phyloP scores from a whole-genome alignment of 2,329 filamentous ascomycete species.

The Lasiodiplodia sp. region DNA sequence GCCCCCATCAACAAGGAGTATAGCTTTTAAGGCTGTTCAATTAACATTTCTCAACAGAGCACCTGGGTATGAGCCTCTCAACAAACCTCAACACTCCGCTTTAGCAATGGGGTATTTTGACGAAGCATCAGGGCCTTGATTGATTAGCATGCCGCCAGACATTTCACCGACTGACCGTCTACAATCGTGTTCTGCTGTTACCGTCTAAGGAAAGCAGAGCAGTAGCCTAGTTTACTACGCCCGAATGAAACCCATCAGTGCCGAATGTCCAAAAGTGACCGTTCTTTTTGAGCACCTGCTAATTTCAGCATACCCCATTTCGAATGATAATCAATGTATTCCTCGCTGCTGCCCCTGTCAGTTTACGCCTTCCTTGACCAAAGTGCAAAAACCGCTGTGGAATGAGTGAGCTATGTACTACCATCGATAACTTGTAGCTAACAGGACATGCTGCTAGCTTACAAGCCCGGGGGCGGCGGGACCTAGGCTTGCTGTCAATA shows the following conservation, averaged over 20 bases:
- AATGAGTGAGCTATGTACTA: constrained; percentile 16
- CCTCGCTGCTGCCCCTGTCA: constrained; percentile 10
- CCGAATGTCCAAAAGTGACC: constrained; percentile 9
- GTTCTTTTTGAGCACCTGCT: constrained; percentile 10
- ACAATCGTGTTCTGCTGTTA: neutral
- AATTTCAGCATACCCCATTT: constrained; percentile 1
- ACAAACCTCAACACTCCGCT: neutral
- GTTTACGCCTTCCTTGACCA: constrained; percentile 4
- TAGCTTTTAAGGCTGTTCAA: too few relatives aligned
- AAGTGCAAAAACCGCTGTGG: neutral
- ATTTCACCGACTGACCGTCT: constrained; percentile 13
- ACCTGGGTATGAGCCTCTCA: neutral
- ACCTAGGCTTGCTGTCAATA: constrained; percentile 32
- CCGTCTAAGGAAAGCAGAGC: neutral
- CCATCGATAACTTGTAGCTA: neutral
- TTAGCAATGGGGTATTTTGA: neutral
- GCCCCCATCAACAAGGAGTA: too few relatives aligned
- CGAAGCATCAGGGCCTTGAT: constrained; percentile 6
- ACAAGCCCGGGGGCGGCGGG: constrained; percentile 45
- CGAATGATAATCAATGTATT: neutral
- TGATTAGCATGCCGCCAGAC: constrained; percentile 16
- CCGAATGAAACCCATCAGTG: neutral
- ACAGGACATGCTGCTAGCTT: constrained; percentile 29
- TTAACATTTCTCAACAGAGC: too few relatives aligned
- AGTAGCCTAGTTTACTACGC: neutral